Evolutionary conservation across 2,329 filamentous ascomycete species (phyloP).

Genomic region (Rhinocladiella mackenziei): DNA sequence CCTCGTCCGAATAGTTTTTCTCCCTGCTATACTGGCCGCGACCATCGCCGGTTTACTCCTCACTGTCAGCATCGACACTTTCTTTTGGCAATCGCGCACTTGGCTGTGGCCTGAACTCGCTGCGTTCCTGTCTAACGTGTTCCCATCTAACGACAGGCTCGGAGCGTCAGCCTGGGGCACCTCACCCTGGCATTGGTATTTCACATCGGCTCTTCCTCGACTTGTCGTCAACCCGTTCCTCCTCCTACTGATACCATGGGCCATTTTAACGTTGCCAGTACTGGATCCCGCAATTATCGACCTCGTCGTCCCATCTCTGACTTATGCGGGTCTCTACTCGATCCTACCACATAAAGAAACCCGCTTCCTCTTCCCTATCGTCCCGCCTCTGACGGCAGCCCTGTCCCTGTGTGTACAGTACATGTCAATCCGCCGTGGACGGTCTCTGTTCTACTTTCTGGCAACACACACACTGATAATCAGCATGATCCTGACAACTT

Average conservation of each 20-base stretch:
- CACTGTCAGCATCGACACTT: constrained; percentile 77
- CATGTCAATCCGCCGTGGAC: constrained; percentile 63
- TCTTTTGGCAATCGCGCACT: constrained; percentile 75
- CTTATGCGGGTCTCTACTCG: constrained; percentile 77
- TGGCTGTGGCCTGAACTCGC: constrained; percentile 84
- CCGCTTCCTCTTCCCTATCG: constrained; percentile 85
- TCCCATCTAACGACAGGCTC: constrained; percentile 59
- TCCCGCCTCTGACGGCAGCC: constrained; percentile 74
- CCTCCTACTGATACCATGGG: constrained; percentile 40
- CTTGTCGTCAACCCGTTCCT: constrained; percentile 71
- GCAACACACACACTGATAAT: constrained; percentile 53
- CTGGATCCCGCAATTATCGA: constrained; percentile 49
- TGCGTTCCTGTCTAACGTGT: constrained; percentile 86
- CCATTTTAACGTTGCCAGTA: not conserved
- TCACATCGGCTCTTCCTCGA: constrained; percentile 72
- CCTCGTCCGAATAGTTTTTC: constrained; percentile 41
- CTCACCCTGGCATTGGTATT: constrained; percentile 82
- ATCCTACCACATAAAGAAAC: constrained; percentile 92
- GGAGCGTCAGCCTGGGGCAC: constrained; percentile 78
- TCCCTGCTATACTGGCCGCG: constrained; percentile 63
- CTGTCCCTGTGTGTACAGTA: constrained; percentile 70
- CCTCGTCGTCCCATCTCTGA: constrained; percentile 61
- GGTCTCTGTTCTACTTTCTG: constrained; percentile 55
- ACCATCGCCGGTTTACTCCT: constrained; percentile 62
- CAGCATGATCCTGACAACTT: constrained; percentile 59